These are phyloP conservation scores for Kuraishia cidri DNA, from an alignment of 805 yeast genomes.

Conservation along the genomic window DNA sequence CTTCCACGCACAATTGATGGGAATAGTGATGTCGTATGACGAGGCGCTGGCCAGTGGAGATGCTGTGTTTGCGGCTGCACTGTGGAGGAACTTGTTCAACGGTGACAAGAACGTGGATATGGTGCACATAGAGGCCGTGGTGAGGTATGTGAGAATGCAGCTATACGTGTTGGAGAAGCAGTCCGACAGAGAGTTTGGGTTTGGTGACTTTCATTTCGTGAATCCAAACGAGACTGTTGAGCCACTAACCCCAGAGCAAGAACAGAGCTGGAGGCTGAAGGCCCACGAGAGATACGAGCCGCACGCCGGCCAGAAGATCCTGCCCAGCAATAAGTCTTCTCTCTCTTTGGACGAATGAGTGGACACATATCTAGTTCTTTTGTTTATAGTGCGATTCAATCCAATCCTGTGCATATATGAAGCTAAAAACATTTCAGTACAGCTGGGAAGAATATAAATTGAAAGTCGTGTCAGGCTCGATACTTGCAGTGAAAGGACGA, in stretches of 20 bases:
- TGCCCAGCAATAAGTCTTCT: conserved; percentile 54
- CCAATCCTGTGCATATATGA: too few relatives aligned
- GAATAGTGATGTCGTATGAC: conserved; percentile 84
- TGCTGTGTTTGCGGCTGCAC: conserved; percentile 65
- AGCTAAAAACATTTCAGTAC: too few relatives aligned
- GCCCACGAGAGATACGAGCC: conserved; percentile 47
- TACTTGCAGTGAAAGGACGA: too few relatives aligned
- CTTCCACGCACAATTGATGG: conserved; percentile 83
- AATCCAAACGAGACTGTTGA: conserved; percentile 74
- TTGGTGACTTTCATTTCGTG: conserved; percentile 80
- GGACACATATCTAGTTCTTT: too few relatives aligned
- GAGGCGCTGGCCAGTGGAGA: conserved; percentile 83
- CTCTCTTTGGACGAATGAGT: conserved; percentile 30
- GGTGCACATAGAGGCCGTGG: conserved; percentile 77
- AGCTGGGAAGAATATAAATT: too few relatives aligned
- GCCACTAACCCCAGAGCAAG: conserved; percentile 61
- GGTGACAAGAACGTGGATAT: conserved; percentile 76
- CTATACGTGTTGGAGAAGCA: conserved; percentile 78
- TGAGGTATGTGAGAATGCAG: conserved; percentile 87
- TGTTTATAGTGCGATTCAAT: too few relatives aligned
- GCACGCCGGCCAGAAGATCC: conserved; percentile 30
- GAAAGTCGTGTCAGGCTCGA: too few relatives aligned
- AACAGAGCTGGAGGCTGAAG: conserved; percentile 36
- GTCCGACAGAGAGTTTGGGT: conserved; percentile 88
- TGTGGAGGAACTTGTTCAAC: conserved; percentile 88